phyloP scores from a whole-genome alignment of 495 filamentous ascomycete species.

The Lindgomyces ingoldianus region DNA sequence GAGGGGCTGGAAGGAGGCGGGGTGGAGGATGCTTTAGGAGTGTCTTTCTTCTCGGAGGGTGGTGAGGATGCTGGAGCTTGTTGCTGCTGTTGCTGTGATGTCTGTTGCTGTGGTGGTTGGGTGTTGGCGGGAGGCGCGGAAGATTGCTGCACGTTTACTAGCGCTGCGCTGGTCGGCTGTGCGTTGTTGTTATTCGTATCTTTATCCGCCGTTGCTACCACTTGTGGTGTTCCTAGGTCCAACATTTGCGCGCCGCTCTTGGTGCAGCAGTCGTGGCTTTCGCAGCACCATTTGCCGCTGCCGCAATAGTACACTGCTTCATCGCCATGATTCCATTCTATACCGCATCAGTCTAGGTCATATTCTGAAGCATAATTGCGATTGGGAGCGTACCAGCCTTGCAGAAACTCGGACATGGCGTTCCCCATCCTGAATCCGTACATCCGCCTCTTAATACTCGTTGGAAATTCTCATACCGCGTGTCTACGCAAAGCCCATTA shows the following conservation, averaged over 20 bases:
- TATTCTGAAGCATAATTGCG: neutral
- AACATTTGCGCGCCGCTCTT: neutral
- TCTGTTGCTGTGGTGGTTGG: neutral
- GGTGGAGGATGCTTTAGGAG: neutral
- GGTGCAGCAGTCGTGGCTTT: neutral
- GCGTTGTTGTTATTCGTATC: neutral
- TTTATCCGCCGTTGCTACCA: neutral
- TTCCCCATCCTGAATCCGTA: slow-evolving; percentile 20
- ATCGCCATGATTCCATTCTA: slow-evolving; percentile 4
- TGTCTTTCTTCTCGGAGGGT: neutral
- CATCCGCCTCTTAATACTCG: slow-evolving; percentile 21
- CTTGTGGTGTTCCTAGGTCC: neutral
- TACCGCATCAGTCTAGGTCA: neutral
- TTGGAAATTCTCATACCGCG: slow-evolving; percentile 13
- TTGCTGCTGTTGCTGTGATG: neutral
- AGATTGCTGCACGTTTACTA: neutral
- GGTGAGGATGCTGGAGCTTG: neutral
- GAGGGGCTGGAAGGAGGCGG: neutral
- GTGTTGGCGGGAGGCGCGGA: neutral
- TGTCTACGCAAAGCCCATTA: slow-evolving; percentile 27
- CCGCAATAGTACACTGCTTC: slow-evolving; percentile 11
- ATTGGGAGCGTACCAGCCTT: neutral
- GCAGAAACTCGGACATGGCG: slow-evolving; percentile 6
- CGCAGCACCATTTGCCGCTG: slow-evolving; percentile 5
- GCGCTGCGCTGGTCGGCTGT: neutral